A percentile compares a stretch with the other conserved stretches of the same genome.
These are phyloP conservation scores for Tricholoma saponaceum DNA, from an alignment of 768 basidiomycete genomes.

Conservation along the genomic window DNA sequence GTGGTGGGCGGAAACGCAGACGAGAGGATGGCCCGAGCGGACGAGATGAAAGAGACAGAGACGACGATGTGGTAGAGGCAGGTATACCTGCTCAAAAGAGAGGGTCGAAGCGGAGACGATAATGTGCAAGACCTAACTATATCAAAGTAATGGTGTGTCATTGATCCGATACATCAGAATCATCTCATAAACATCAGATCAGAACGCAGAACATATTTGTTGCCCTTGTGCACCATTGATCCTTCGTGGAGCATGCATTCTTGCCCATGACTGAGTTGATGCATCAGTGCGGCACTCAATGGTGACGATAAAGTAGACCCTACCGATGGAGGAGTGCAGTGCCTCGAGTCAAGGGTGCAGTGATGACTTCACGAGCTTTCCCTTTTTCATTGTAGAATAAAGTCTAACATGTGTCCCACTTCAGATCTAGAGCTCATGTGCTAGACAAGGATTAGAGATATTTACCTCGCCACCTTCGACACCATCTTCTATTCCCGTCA, in stretches of 20 bases:
- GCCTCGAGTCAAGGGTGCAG: constrained; percentile 53
- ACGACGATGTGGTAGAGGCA: constrained; percentile 90
- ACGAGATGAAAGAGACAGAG: constrained; percentile 79
- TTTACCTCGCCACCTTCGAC: constrained; percentile 66
- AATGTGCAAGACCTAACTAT: not conserved
- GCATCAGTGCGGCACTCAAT: not conserved
- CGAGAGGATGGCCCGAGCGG: constrained; percentile 44
- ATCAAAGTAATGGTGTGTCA: not conserved
- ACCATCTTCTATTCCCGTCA: constrained; percentile 69
- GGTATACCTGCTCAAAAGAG: constrained; percentile 74
- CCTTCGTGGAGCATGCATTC: constrained; percentile 75
- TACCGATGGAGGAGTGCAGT: constrained; percentile 66
- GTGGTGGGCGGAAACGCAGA: constrained; percentile 33
- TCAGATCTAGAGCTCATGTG: not conserved
- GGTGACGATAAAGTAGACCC: not conserved
- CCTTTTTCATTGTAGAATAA: constrained; percentile 62
- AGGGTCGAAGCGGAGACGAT: constrained; percentile 42
- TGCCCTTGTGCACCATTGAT: constrained; percentile 52
- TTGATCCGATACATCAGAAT: not conserved
- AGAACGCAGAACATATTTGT: constrained; percentile 70
- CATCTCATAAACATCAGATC: constrained; percentile 58
- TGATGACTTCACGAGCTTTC: constrained; percentile 43
- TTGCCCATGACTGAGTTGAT: constrained; percentile 50
- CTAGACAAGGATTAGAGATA: not conserved
- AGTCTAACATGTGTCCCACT: constrained; percentile 38